Evolutionary conservation across 495 filamentous ascomycete genomes (phyloP).

Genomic region (Penicillium dipodomyicola): DNA sequence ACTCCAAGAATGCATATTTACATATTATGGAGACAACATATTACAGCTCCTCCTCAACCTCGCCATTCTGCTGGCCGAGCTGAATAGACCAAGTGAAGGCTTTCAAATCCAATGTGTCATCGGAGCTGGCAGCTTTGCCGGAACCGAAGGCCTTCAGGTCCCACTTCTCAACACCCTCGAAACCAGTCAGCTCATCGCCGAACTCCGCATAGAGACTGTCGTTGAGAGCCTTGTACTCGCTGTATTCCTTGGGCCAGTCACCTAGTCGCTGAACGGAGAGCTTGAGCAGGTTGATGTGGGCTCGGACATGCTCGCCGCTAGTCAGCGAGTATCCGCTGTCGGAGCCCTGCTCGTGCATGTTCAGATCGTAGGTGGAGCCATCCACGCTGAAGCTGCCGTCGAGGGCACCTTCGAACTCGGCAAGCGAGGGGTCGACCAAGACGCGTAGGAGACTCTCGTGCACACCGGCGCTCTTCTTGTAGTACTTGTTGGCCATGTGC

Average conservation of each 20-base stretch:
- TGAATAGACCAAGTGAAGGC: constrained; percentile 25
- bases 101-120: constrained; percentile 21
- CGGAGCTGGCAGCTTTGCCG: constrained; percentile 24
- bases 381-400: constrained; percentile 25
- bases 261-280: constrained; percentile 40
- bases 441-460: constrained; percentile 41
- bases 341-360: constrained; percentile 12
- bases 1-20: too few species aligned
- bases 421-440: constrained; percentile 34
- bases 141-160: constrained; percentile 37
- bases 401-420: constrained; percentile 28
- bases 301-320: constrained; percentile 35
- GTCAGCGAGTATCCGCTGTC: constrained; percentile 13
- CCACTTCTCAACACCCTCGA: constrained; percentile 41
- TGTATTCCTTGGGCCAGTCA: constrained; percentile 42
- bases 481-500: constrained; percentile 40
- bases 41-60: constrained; percentile 25
- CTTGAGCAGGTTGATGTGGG: constrained; percentile 40
- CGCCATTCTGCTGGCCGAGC: constrained; percentile 15
- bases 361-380: constrained; percentile 24
- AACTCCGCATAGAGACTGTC: constrained; percentile 24
- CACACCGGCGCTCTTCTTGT: constrained; percentile 38
- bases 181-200: constrained; percentile 27
- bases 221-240: constrained; percentile 32
- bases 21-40: background rate